Evolutionary conservation across 78 protist species (phyloP).

Genomic region (Tieghemostelium lacteum): DNA sequence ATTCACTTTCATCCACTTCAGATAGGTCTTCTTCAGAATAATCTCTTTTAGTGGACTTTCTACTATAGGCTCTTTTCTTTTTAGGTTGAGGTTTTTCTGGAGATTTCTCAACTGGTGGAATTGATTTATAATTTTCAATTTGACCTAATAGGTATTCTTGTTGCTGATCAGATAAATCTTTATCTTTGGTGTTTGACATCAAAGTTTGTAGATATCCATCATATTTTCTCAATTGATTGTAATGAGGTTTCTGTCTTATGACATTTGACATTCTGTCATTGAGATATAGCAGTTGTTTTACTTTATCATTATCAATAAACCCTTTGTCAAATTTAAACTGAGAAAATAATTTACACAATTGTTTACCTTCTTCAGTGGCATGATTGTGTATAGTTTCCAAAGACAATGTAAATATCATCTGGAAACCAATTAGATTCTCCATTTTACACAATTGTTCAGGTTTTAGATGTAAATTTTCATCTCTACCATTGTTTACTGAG

Average conservation of each 20-base stretch:
- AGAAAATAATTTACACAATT: conserved; percentile 3
- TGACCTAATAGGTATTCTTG: conserved; percentile 12
- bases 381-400: conserved; percentile 16
- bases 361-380: background rate
- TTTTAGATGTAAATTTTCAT: too few relatives aligned
- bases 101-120: background rate
- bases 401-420: conserved; percentile 1
- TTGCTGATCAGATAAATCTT: background rate
- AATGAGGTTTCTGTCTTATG: conserved; percentile 1
- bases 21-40: background rate
- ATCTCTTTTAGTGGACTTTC: background rate
- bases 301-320: background rate
- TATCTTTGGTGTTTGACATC: background rate
- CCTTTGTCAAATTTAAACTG: conserved; percentile 2
- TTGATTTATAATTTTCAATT: background rate
- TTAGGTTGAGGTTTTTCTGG: background rate
- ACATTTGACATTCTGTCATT: background rate
- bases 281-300: conserved; percentile 8
- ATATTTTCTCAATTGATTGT: conserved; percentile 25
- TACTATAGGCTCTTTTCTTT: background rate
- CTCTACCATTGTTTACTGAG: too few relatives aligned
- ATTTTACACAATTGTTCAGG: background rate
- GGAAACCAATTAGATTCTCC: background rate
- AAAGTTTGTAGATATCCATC: conserved; percentile 15
- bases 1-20: background rate